A percentile compares a stretch with the other conserved stretches of the same genome.
Evolutionary conservation across 768 basidiomycete species (phyloP).

Genomic region (Crassisporium funariophilum): DNA sequence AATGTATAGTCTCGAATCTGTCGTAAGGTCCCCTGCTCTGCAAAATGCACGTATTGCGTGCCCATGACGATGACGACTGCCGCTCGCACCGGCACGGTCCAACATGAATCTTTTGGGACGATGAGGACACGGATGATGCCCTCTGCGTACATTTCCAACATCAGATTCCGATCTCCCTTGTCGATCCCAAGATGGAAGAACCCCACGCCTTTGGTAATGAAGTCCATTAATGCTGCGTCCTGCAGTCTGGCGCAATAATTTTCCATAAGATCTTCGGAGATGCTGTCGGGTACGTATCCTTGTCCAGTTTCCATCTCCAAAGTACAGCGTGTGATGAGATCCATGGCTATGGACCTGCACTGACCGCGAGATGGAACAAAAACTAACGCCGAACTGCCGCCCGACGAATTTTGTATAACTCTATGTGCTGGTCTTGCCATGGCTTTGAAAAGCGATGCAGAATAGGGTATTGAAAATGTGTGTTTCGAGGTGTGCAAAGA

Average conservation of each 20-base stretch:
- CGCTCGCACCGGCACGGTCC: constrained; percentile 86
- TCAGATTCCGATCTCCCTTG: constrained; percentile 65
- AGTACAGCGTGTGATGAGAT: constrained; percentile 87
- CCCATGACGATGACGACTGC: constrained; percentile 87
- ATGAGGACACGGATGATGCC: constrained; percentile 81
- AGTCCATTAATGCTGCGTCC: constrained; percentile 66
- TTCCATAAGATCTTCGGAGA: constrained; percentile 58
- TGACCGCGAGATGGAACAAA: constrained; percentile 88
- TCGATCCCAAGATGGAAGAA: constrained; percentile 79
- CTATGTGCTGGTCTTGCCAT: constrained; percentile 91
- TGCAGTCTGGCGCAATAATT: constrained; percentile 58
- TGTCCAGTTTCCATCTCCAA: constrained; percentile 67
- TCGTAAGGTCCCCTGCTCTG: constrained; percentile 52
- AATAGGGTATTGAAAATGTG: constrained; percentile 85
- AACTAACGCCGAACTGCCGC: constrained; percentile 61
- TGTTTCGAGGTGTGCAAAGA: constrained; percentile 67
- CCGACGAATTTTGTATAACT: constrained; percentile 55
- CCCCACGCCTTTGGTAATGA: constrained; percentile 83
- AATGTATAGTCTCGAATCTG: constrained; percentile 80
- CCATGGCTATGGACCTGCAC: constrained; percentile 71
- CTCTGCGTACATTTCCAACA: constrained; percentile 81
- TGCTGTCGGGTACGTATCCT: constrained; percentile 63
- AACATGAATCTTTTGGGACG: constrained; percentile 81
- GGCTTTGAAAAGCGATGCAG: constrained; percentile 82
- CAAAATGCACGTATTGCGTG: constrained; percentile 75